These are phyloP conservation scores for Glonium stellatum DNA, from an alignment of 495 filamentous ascomycete genomes.

Conservation along the genomic window DNA sequence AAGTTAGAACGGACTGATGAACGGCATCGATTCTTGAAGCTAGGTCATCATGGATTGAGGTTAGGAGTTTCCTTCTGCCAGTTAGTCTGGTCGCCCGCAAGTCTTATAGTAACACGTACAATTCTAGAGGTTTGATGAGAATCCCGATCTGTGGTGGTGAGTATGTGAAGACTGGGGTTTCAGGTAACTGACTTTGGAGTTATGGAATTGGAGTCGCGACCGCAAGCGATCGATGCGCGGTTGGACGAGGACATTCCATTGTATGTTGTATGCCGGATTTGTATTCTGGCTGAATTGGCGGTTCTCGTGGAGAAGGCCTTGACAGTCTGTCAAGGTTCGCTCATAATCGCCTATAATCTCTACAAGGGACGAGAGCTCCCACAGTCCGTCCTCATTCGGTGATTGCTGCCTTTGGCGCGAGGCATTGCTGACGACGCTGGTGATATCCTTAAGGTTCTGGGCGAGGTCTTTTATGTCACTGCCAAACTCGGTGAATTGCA, in stretches of 20 bases:
- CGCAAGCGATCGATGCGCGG: conserved; percentile 21
- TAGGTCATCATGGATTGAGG: conserved; percentile 23
- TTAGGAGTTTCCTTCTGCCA: conserved; percentile 7
- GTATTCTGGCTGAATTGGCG: not conserved
- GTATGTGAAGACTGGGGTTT: too few relatives aligned
- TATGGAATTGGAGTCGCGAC: conserved; percentile 20
- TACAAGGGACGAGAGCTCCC: conserved; percentile 16
- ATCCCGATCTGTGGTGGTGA: too few relatives aligned
- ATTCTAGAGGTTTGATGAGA: conserved; percentile 26
- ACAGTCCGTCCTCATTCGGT: not conserved
- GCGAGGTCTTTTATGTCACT: conserved; percentile 23
- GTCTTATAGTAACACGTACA: too few relatives aligned
- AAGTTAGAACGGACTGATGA: conserved; percentile 8
- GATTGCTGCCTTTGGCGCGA: not conserved
- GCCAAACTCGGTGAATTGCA: conserved; percentile 25
- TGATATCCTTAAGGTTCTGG: conserved; percentile 18
- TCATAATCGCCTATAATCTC: conserved; percentile 30
- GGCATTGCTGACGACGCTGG: conserved; percentile 19
- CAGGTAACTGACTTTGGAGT: too few relatives aligned
- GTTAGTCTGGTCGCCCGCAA: too few relatives aligned
- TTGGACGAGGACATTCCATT: conserved; percentile 24
- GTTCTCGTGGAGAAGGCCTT: conserved; percentile 24
- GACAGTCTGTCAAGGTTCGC: conserved; percentile 25
- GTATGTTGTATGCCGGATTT: conserved; percentile 14
- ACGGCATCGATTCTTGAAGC: conserved; percentile 20